Percentiles rank a stretch among this genome's conserved stretches.
These are phyloP conservation scores for Venturiaceae sp. DNA, from an alignment of 2,329 filamentous ascomycete genomes.

Conservation along the genomic window DNA sequence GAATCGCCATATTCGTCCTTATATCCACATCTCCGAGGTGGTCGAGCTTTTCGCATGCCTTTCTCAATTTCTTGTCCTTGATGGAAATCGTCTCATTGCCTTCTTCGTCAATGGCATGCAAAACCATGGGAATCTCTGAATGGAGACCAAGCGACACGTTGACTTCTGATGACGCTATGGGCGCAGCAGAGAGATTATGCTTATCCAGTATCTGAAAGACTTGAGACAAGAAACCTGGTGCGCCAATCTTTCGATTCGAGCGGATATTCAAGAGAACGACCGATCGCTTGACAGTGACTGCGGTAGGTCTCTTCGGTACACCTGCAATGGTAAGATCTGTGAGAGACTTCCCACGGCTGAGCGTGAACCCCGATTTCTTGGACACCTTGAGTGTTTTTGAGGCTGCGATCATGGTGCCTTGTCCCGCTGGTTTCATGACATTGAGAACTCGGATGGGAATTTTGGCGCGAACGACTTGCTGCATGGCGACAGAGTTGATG, in stretches of 20 bases:
- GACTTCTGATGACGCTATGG: not conserved
- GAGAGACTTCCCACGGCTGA: conserved; percentile 10
- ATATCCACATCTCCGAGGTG: not conserved
- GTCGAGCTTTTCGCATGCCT: not conserved
- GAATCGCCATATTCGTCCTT: not conserved
- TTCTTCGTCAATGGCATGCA: not conserved
- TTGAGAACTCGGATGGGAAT: not conserved
- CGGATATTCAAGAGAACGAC: not conserved
- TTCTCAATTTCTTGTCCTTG: not conserved
- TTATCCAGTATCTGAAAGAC: not conserved
- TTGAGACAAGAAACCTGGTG: not conserved
- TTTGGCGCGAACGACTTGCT: not conserved
- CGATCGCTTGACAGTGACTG: not conserved
- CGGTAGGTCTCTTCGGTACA: conserved; percentile 1
- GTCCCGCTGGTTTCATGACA: not conserved
- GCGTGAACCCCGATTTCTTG: conserved; percentile 3
- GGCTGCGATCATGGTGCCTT: not conserved
- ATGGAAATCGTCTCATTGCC: not conserved
- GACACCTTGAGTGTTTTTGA: not conserved
- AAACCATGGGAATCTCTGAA: not conserved
- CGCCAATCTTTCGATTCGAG: not conserved
- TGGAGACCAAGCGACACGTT: not conserved
- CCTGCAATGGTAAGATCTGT: conserved; percentile 8
- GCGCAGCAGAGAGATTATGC: not conserved
- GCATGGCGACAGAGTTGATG: not conserved